Evolutionary conservation across 2,329 filamentous ascomycete species (phyloP), one percentile per base, ranked within the genome.

Genomic region (Aspergillus melleus): DNA sequence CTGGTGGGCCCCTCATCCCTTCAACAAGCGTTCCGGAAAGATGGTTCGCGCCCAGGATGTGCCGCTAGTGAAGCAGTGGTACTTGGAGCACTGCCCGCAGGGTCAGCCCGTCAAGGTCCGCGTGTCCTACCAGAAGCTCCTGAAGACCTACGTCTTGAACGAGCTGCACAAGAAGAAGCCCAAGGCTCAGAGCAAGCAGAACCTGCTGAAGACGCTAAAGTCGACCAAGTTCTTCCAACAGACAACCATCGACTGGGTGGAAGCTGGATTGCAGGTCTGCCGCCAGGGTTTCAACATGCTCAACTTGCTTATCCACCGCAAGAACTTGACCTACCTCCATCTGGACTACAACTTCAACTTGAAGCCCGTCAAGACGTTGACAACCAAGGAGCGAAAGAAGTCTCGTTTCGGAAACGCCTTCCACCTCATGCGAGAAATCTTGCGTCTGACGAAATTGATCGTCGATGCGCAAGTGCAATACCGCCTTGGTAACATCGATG

Each of bases 211-310:
- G 69, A 96, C 92, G 9, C 79, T 99, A 66, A 98, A 97, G 78
- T 88, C 92, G 67, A 99, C 95, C 52, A 99, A 99, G 73, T 99
- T 99, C 81, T 99, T 99, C 84, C 96, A 99, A 77, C 95, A 98
- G 77, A 99, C 95, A 3, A 96, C 92, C 9, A 98, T 99, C 64
- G 95, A 99, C 75, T 99, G 95, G 95, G 95, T 99, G 47, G 95
- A 99, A 80, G 95, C 96, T 68, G 95, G 96, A 80, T 84, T 99
- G 72, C 96, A 99, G 79, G 95, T 99, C 63, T 99, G 95, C 76
- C 88, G 95, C 54, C 95, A 99, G 75, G 95, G 95, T 57, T 99
- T 97, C 83, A 99, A 99, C 79, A 99, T 99, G 94, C 83, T 99
- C 61, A 99, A 99, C 71, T 83, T 99, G 55, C 82, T 99, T 67